Base-by-base conservation (phyloP, 495 filamentous ascomycete species). In the Pyrenula aspistea region DNA sequence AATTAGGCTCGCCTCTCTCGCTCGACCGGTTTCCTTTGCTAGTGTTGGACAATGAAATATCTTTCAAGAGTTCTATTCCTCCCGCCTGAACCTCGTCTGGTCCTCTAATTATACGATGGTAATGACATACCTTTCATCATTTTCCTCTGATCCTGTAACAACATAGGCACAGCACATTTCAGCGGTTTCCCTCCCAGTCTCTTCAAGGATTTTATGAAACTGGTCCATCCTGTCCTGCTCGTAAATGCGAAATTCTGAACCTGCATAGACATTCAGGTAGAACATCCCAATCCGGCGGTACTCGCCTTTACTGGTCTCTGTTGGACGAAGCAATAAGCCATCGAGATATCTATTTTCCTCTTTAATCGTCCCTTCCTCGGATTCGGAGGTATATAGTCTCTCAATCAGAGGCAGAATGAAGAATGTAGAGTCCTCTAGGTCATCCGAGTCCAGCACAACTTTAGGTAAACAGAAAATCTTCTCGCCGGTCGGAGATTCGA, bases 261-360 rank as follows among this genome's bases (percentile, higher is more conserved):
- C 31, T 42, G 31, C 31, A 42, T 42, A 8, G 31, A 42, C 3
- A 56, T 21, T 2, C 42, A 52, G 24, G 3, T 0, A n/a, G 23
- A 56, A 56, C 15, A 15, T 20, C 25, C 55, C 55, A 51, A 49
- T 11, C 24, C 55, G 42, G 42, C 55, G 55, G 47, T 50, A 56
- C 23, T 56, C 25, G 24, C 55, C 55, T 21, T 51, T 22, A n/a
- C 24, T 49, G 19, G 20, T 1, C 21, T 49, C 22, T 42, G 25
- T 49, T 31, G 55, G 42, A 23, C 23, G 25, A 11, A 56, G 47
- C 15, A 51, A 1, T 24, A 56, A 22, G 20, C 55, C 55, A 4
- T 12, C 1, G 25, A 56, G 8, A 19, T 22, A 2, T 22, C 47
- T 51, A 49, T 1, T 21, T 15, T 11, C 8, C 2, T 1, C 11